Conservation (phyloP, 768 basidiomycete species). For the Cystofilobasidium macerans region DNA sequence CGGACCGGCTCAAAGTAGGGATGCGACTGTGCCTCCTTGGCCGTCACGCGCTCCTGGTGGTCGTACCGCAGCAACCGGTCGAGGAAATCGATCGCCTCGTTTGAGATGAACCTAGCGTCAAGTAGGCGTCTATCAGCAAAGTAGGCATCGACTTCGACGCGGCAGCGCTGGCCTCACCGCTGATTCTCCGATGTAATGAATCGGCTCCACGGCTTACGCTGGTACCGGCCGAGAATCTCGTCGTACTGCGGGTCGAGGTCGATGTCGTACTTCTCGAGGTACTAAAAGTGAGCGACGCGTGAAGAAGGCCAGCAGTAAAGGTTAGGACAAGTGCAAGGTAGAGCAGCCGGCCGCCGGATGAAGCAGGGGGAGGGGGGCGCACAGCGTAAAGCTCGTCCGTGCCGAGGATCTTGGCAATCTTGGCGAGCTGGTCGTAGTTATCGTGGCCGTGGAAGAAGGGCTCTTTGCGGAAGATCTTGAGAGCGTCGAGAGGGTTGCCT, state of each 20-base stretch:
- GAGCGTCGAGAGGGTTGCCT: neutral
- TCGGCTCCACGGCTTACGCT: conserved; percentile 85
- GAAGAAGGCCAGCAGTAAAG: neutral
- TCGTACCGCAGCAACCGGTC: conserved; percentile 78
- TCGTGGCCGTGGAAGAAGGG: conserved; percentile 93
- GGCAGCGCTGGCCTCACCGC: neutral
- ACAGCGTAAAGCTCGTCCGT: conserved; percentile 80
- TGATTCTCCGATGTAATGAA: conserved; percentile 73
- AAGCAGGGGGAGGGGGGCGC: conserved; percentile 19
- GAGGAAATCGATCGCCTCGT: conserved; percentile 90
- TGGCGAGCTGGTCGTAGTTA: conserved; percentile 96
- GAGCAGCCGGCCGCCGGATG: neutral
- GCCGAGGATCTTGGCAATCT: conserved; percentile 93
- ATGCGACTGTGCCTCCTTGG: conserved; percentile 80
- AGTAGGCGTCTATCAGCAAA: too few species aligned
- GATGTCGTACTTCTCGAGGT: conserved; percentile 56
- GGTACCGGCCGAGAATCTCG: conserved; percentile 44
- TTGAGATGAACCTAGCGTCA: conserved; percentile 62
- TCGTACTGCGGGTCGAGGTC: conserved; percentile 93
- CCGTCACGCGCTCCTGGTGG: conserved; percentile 91
- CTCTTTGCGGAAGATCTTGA: conserved; percentile 93
- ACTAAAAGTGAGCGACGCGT: neutral
- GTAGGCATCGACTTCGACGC: too few species aligned
- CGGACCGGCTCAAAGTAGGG: conserved; percentile 58
- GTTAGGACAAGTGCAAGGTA: neutral